A percentile compares a stretch with the other conserved stretches of the same genome.
Evolutionary conservation across 345 rosid genomes (phyloP).

Genomic region (Populus euphratica): DNA sequence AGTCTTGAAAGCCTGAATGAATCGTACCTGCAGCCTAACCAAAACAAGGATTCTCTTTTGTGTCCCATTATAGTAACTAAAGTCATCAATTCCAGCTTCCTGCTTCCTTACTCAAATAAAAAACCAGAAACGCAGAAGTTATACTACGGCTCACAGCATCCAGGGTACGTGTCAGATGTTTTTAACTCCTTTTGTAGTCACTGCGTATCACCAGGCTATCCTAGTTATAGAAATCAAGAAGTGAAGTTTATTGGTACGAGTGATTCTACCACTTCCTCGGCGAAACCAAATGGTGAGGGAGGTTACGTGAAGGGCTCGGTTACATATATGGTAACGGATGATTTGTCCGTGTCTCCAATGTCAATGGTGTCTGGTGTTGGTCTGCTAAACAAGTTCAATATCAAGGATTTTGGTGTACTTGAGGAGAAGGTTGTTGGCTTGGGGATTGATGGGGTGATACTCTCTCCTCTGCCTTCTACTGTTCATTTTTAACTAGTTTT

Average conservation of each 20-base stretch:
- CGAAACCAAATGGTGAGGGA: neutral
- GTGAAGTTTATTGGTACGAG: neutral
- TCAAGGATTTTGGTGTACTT: conserved; percentile 11
- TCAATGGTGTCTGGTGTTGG: conserved; percentile 5
- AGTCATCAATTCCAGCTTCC: neutral
- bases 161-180: neutral
- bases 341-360: conserved; percentile 13
- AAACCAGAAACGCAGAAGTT: neutral
- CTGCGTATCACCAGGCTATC: too few relatives aligned
- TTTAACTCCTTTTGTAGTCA: too few relatives aligned
- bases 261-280: neutral
- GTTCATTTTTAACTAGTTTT: neutral
- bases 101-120: neutral
- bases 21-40: neutral
- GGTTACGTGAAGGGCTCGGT: conserved; percentile 12
- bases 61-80: neutral
- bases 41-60: neutral
- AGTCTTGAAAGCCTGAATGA: neutral
- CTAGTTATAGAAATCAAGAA: neutral
- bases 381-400: conserved; percentile 15
- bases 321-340: conserved; percentile 11
- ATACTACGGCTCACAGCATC: neutral
- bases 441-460: conserved; percentile 16
- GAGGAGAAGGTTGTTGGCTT: conserved; percentile 13
- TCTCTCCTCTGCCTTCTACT: neutral